phyloP scores from a whole-genome alignment of 202 grass and related monocot genomes.

The Schoenoplectus triqueter region DNA sequence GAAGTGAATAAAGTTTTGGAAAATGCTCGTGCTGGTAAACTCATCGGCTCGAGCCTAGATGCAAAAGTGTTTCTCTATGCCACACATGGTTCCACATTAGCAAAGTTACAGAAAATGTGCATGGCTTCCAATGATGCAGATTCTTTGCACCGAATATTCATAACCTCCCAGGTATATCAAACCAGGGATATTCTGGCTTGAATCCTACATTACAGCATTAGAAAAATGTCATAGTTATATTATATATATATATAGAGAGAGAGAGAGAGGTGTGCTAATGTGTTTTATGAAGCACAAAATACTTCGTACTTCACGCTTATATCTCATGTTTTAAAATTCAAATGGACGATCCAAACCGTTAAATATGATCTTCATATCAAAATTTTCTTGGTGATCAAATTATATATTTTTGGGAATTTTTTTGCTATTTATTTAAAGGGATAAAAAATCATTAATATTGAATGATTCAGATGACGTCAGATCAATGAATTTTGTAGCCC shows the following conservation, averaged over 20 bases:
- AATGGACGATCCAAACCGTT: too few relatives aligned
- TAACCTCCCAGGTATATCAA: slow-evolving; percentile 77
- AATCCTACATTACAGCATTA: not conserved
- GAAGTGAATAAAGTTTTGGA: slow-evolving; percentile 99
- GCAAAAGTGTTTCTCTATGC: slow-evolving; percentile 80
- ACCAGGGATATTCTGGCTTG: not conserved
- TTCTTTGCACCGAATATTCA: slow-evolving; percentile 77
- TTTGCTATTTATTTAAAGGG: too few relatives aligned
- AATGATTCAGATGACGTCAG: too few relatives aligned
- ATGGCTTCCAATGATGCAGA: slow-evolving; percentile 83
- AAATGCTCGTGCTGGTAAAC: slow-evolving; percentile 80
- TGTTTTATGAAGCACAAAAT: too few relatives aligned
- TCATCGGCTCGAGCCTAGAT: slow-evolving; percentile 93
- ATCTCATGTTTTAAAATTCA: too few relatives aligned
- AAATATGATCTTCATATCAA: too few relatives aligned
- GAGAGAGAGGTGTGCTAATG: too few relatives aligned
- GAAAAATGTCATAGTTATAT: not conserved
- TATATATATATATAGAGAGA: not conserved
- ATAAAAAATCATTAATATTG: too few relatives aligned
- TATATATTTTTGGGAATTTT: too few relatives aligned
- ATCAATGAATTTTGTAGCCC: too few relatives aligned
- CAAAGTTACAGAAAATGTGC: slow-evolving; percentile 69
- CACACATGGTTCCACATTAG: slow-evolving; percentile 46
- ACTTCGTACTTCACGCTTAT: too few relatives aligned
- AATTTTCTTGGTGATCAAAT: too few relatives aligned